Base-by-base conservation (phyloP, 768 basidiomycete genomes). In the Naganishia vishniacii region DNA sequence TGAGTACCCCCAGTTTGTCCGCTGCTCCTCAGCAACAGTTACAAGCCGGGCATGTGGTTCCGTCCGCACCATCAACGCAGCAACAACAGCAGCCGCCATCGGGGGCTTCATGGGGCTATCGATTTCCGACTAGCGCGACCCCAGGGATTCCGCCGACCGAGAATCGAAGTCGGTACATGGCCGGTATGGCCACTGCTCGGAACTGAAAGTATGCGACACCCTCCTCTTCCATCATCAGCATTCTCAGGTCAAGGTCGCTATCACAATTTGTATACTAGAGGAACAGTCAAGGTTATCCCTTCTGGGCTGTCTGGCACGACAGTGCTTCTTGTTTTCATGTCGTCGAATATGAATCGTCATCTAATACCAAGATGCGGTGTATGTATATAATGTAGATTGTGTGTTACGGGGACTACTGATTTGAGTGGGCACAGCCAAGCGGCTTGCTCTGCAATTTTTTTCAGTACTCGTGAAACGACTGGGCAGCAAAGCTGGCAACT, bases 161-260 rank as follows among this genome's bases (percentile, higher is more conserved):
- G n/a, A 56, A 56, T 56, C 53, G 53, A 1, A 56, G 26, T 56
- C 53, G 53, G 37, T 56, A 37, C 40, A 20, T 56, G n/a, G 37
- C 53, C 11, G 53, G 53, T 13, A 56, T 56, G 53, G 53, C 53
- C 6, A 25, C 23, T 7, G 53, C 53, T 2, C 28, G 53, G 34
- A 56, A 56, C 37, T 56, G n/a, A 37, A 40, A 12, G n/a, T 44
- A 37, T 7, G 15, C 8, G 34, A 37, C 34, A 37, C 34, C 7
- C 42, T 20, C 11, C 11, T 44, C 42, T 44, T 8, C 6, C 42
- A n/a, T 44, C 11, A 44, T 44, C n/a, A 5, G 6, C 42, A 44
- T 44, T 44, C 7, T 9, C n/a, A 18, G 42, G 9, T 11, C n/a
- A 5, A 11, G 13, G 13, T 5, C n/a, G n/a, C 9, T 18, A 20